Conservation (phyloP, 331 rosid species). For the Acacia concinna region DNA sequence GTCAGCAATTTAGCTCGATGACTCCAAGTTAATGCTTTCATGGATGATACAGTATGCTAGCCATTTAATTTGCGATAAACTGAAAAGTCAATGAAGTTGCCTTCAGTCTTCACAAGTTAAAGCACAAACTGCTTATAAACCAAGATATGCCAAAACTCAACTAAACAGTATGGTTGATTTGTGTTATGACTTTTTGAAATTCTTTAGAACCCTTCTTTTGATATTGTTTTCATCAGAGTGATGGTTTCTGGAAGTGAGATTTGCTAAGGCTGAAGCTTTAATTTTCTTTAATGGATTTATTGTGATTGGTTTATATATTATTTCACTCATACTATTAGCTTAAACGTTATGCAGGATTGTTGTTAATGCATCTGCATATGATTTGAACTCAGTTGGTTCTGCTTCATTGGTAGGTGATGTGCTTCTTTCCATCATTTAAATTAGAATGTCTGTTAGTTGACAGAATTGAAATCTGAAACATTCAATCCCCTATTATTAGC, state of each 20-base stretch:
- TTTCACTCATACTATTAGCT: slow-evolving; percentile 23
- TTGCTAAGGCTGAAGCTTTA: slow-evolving; percentile 10
- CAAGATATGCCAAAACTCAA: not conserved
- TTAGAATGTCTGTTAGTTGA: not conserved
- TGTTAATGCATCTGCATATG: slow-evolving; percentile 55
- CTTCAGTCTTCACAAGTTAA: not conserved
- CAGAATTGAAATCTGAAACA: not conserved
- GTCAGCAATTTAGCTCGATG: not conserved
- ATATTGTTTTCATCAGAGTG: not conserved
- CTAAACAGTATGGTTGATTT: not conserved
- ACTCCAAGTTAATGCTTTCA: not conserved
- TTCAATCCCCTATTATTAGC: not conserved
- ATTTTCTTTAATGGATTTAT: not conserved
- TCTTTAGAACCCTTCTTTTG: not conserved
- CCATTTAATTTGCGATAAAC: not conserved
- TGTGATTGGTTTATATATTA: not conserved
- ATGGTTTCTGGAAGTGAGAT: not conserved
- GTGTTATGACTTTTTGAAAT: not conserved
- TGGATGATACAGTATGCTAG: not conserved
- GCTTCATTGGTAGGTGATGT: slow-evolving; percentile 66
- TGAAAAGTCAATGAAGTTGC: slow-evolving; percentile 7
- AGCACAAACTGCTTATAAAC: not conserved
- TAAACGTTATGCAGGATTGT: slow-evolving; percentile 61
- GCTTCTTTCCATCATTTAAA: slow-evolving; percentile 27
- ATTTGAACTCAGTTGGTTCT: slow-evolving; percentile 67